phyloP scores from a whole-genome alignment of 1,139 yeast genomes.

The Suhomyces panamericanus region DNA sequence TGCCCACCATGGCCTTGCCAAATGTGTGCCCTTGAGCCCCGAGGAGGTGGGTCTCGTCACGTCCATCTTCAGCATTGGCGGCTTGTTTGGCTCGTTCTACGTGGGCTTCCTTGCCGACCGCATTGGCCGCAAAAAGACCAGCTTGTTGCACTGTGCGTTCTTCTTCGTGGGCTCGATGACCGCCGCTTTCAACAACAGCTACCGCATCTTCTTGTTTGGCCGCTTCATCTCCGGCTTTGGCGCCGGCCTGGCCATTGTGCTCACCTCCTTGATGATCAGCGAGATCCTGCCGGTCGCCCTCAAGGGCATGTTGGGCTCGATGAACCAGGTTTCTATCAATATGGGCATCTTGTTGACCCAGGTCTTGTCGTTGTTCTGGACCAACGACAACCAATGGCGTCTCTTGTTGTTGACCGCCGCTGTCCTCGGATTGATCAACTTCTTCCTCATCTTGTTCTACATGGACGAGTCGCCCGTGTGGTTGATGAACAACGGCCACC shows the following conservation, averaged over 20 bases:
- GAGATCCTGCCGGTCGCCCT: conserved; percentile 71
- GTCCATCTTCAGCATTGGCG: conserved; percentile 84
- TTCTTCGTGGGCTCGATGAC: conserved; percentile 69
- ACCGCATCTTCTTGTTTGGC: conserved; percentile 55
- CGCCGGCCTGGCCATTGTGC: conserved; percentile 85
- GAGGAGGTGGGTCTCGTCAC: conserved; percentile 78
- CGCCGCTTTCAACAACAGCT: conserved; percentile 53
- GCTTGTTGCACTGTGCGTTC: conserved; percentile 54
- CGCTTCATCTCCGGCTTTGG: conserved; percentile 79
- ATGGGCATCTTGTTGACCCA: conserved; percentile 83
- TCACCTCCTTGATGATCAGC: conserved; percentile 76
- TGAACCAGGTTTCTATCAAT: conserved; percentile 85
- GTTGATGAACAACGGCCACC: conserved; percentile 49
- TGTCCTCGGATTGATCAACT: conserved; percentile 50
- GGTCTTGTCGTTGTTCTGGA: conserved; percentile 65
- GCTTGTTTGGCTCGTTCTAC: conserved; percentile 71
- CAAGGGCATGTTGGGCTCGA: conserved; percentile 80
- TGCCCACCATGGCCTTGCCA: conserved; percentile 36
- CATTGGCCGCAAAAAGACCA: conserved; percentile 62
- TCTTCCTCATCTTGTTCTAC: conserved; percentile 40
- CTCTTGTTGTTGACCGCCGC: conserved; percentile 61
- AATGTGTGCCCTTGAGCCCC: conserved; percentile 61
- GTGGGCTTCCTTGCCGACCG: conserved; percentile 71
- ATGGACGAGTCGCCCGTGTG: conserved; percentile 86
- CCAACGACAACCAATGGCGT: conserved; percentile 72